A percentile compares a stretch with the other conserved stretches of the same genome.
Conservation (phyloP, 768 basidiomycete species). For the Cantharellus anzutake region DNA sequence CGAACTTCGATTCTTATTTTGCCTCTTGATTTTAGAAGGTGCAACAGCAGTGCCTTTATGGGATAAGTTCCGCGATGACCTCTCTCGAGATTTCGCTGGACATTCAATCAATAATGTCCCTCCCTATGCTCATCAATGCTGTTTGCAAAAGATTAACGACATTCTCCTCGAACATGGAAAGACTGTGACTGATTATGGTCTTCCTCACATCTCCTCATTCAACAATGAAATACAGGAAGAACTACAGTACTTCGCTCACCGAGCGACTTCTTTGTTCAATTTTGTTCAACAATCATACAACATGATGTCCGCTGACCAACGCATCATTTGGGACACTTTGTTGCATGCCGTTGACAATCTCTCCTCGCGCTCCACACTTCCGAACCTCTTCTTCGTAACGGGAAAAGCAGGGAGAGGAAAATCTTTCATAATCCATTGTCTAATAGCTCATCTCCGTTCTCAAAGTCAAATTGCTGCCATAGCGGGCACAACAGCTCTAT, state of each 20-base stretch:
- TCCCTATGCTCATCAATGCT: not conserved
- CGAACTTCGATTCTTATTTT: conserved; percentile 23
- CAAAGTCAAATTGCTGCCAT: not conserved
- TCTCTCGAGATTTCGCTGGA: conserved; percentile 12
- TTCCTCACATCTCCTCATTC: not conserved
- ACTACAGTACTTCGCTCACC: not conserved
- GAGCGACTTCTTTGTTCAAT: too few species aligned
- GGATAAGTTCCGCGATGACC: conserved; percentile 13
- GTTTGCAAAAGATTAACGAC: not conserved
- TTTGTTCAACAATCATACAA: not conserved
- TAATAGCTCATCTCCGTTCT: conserved; percentile 5
- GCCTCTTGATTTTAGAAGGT: conserved; percentile 21
- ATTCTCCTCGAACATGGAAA: not conserved
- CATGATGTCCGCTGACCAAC: not conserved
- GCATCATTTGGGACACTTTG: not conserved
- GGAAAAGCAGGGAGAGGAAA: conserved; percentile 26
- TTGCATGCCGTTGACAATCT: too few species aligned
- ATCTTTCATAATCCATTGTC: conserved; percentile 19
- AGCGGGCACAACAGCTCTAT: not conserved
- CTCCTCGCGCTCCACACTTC: not conserved
- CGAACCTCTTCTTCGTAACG: conserved; percentile 18
- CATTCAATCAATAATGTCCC: not conserved
- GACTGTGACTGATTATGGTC: not conserved
- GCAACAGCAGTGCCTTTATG: conserved; percentile 12
- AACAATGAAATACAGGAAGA: not conserved